Evolutionary conservation across 2,329 filamentous ascomycete genomes (phyloP), one percentile per base, ranked within the genome.

Genomic region (Scytalidium lignicola): DNA sequence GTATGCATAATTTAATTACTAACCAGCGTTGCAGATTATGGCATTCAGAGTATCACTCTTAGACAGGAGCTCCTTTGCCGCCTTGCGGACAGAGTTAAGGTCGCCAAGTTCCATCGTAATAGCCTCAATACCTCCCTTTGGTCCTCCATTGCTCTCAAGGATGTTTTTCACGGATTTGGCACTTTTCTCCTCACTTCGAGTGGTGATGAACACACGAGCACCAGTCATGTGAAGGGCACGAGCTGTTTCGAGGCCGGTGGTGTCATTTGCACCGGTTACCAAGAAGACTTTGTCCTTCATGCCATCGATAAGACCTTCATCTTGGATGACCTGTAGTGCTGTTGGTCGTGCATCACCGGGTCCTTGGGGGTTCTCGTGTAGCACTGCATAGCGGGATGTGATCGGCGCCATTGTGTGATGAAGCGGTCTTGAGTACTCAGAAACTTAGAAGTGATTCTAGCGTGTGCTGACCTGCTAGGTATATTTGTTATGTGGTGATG

Each of bases 261-360:
- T 67, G 1, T 64, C 61, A 12, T 66, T 66, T 41, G 56, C 58
- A 15, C 69, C 68, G 6, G 69, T 70, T 28, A 71, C 59, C 39
- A 70, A 49, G 40, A 68, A 58, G 29, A 65, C 60, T 56, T 67
- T 69, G 50, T 65, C 67, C 68, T 73, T 55, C 75, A 67, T 48
- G 17, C 41, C 32, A 37, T 37, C 32, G 5, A 37, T 37, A 5
- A 37, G n/a, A 4, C 41, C 51, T 40, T 57, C 7, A 56, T 60
- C 26, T 22, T 50, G 43, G 46, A 70, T 50, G 45, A 69, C 64
- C 47, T 69, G 62, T 1, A 65, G 39, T 2, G 64, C 64, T 0
- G 64, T 67, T 2, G 64, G 64, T 6, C 66, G 60, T 13, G 60
- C 54, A 45, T 67, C 66, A 1, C 63, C 63, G 2, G 62, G 56